Percentiles rank a stretch among this genome's conserved stretches.
Conservation (phyloP, 805 yeast species). For the Candida arabinofermentans region DNA sequence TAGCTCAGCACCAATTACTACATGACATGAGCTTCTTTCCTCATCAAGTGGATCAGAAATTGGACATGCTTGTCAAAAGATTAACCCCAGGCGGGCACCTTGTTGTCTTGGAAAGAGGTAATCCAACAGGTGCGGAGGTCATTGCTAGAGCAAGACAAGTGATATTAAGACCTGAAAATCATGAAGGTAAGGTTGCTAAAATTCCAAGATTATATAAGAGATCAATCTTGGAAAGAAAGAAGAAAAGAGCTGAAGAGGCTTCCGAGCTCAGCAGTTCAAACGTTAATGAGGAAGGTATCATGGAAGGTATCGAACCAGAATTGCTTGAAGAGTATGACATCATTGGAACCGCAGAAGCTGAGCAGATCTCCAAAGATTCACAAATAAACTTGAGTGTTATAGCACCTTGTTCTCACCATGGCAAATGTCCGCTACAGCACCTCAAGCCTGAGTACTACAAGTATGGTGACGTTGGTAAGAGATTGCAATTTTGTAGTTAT, state of each 20-base stretch:
- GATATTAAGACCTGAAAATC: constrained; percentile 80
- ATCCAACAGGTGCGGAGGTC: constrained; percentile 82
- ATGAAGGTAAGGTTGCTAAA: constrained; percentile 50
- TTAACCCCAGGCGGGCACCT: constrained; percentile 77
- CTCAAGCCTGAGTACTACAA: constrained; percentile 66
- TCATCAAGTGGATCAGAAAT: constrained; percentile 62
- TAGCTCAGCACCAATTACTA: constrained; percentile 75
- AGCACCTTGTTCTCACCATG: constrained; percentile 92
- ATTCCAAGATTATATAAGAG: constrained; percentile 66
- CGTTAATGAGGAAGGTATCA: constrained; percentile 22
- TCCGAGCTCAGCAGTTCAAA: background rate
- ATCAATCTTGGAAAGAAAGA: constrained; percentile 35
- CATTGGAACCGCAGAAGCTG: constrained; percentile 6
- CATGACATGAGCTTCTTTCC: constrained; percentile 61
- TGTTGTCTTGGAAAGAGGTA: constrained; percentile 82
- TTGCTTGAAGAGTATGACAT: constrained; percentile 23
- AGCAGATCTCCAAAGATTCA: constrained; percentile 3
- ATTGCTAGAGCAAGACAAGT: constrained; percentile 88
- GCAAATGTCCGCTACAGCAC: constrained; percentile 79
- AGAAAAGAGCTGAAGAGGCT: constrained; percentile 5
- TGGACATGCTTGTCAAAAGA: constrained; percentile 55
- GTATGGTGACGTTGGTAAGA: constrained; percentile 48
- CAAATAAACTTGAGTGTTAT: constrained; percentile 55
- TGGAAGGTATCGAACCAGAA: constrained; percentile 23
- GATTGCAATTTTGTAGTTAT: constrained; percentile 72